phyloP scores from a whole-genome alignment of 2,329 filamentous ascomycete genomes.

The Truncatella angustata region DNA sequence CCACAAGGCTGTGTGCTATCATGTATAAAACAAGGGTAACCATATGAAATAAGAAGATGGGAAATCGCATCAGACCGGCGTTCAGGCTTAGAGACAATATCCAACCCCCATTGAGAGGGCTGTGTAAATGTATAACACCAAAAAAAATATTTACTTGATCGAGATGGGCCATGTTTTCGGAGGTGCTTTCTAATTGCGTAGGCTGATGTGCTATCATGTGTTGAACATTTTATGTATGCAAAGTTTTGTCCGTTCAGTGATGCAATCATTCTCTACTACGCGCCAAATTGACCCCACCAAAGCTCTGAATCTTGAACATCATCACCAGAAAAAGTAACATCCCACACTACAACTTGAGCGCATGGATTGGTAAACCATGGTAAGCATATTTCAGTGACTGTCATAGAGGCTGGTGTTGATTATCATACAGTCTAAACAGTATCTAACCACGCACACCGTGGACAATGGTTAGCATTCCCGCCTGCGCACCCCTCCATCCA shows the following conservation, averaged over 20 bases:
- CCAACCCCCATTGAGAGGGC: neutral
- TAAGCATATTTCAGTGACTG: conserved; percentile 19
- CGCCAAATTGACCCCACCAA: conserved; percentile 22
- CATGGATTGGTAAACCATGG: conserved; percentile 41
- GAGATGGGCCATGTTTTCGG: no score
- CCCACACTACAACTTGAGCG: conserved; percentile 17
- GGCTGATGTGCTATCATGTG: neutral
- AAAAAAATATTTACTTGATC: no score
- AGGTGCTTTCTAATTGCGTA: no score
- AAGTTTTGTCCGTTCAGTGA: conserved; percentile 1
- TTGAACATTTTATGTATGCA: neutral
- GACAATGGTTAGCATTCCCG: conserved; percentile 65
- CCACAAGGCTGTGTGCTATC: neutral
- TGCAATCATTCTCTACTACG: conserved; percentile 4
- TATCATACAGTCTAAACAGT: conserved; percentile 86
- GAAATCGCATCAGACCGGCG: conserved; percentile 11
- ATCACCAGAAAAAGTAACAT: conserved; percentile 16
- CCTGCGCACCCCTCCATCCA: conserved; percentile 13
- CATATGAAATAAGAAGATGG: neutral
- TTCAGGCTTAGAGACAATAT: conserved; percentile 20
- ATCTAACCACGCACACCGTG: conserved; percentile 87
- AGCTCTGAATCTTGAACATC: conserved; percentile 20
- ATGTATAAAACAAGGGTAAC: neutral
- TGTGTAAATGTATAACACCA: conserved; percentile 11
- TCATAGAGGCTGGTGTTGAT: neutral